Base-by-base conservation (phyloP, 2,329 filamentous ascomycete species). In the Tolypocladium tropicale region DNA sequence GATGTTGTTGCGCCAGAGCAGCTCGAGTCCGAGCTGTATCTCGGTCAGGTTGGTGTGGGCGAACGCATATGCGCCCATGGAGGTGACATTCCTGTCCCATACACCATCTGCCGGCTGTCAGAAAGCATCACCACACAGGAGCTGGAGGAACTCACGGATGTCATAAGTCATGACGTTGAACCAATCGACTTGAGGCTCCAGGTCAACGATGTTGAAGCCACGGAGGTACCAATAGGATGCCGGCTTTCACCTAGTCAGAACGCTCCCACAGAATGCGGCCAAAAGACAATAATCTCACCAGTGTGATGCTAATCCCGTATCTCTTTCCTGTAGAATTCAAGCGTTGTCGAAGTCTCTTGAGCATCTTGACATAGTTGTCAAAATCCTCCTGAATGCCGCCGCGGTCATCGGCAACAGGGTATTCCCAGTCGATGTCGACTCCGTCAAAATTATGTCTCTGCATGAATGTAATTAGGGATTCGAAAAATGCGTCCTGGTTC, bases 41-140 rank as follows among this genome's bases (percentile, higher is more conserved):
- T 79, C 76, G 3, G 75, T 76, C 2, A 78, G 55, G 58, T 80
- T 78, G 1, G 76, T 77, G 56, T 80, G 78, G 0, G 67, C 62
- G 16, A 67, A 58, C 5, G 72, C 62, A 14, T 64, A 64, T 0
- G 65, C 48, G 1, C 37, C 37, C 14, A 39, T 39, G 37, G 37
- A 39, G 3, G 9, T 18, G 6, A 39, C 37, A 18, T 18, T 39
- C 6, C 37, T n/a, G 37, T 39, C 37, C 37, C 37, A 39, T 9
- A 18, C 16, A 7, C 37, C 37, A 9, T 39, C 37, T 39, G 37
- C 16, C 34, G 11, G 34, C 16, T 5, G 34, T 36, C 34, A 36
- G 34, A 36, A 36, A 5, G 4, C 11, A 36, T 36, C 11, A 14
- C 34, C 16, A 6, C 34, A 3, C 4, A 3, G 10, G 3, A 11